Percentiles rank a stretch among this genome's conserved stretches.
These are phyloP conservation scores for Trichophyton mentagrophytes DNA, from an alignment of 2,329 filamentous ascomycete species.

Conservation along the genomic window DNA sequence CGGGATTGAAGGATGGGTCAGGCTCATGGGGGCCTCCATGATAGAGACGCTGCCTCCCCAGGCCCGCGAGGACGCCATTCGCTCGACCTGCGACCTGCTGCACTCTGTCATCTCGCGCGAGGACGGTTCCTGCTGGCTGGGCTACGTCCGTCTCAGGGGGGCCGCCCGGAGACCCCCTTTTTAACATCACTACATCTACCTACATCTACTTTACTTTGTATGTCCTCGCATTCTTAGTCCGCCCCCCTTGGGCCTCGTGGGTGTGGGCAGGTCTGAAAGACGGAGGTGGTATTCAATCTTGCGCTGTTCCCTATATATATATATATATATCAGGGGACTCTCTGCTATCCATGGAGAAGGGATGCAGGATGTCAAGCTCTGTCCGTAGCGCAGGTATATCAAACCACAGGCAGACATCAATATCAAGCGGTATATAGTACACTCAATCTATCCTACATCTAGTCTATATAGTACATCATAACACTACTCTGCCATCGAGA, in stretches of 20 bases:
- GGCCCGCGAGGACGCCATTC: constrained; percentile 41
- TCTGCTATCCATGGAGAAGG: constrained; percentile 37
- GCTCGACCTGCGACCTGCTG: constrained; percentile 44
- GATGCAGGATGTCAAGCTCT: constrained; percentile 40
- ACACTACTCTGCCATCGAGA: constrained; percentile 41
- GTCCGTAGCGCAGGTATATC: constrained; percentile 35
- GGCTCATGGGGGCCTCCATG: constrained; percentile 49
- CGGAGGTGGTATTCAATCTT: constrained; percentile 34
- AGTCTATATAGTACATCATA: background rate
- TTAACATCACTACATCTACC: background rate
- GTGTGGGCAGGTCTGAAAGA: constrained; percentile 44
- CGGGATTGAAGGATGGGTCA: constrained; percentile 53
- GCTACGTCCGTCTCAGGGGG: constrained; percentile 36
- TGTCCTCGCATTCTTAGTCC: constrained; percentile 48
- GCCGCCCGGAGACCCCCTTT: constrained; percentile 23
- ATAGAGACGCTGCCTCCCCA: constrained; percentile 41
- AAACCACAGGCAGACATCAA: constrained; percentile 15
- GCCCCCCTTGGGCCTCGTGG: constrained; percentile 37
- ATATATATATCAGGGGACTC: constrained; percentile 26
- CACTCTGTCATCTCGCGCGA: constrained; percentile 43
- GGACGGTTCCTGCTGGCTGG: constrained; percentile 43
- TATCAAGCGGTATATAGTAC: background rate
- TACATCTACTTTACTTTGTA: background rate
- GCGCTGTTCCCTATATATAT: constrained; percentile 29
- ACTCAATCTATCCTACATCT: background rate